Conservation (phyloP, 352 stramenopile genomes). For the Thraustotheca clavata region DNA sequence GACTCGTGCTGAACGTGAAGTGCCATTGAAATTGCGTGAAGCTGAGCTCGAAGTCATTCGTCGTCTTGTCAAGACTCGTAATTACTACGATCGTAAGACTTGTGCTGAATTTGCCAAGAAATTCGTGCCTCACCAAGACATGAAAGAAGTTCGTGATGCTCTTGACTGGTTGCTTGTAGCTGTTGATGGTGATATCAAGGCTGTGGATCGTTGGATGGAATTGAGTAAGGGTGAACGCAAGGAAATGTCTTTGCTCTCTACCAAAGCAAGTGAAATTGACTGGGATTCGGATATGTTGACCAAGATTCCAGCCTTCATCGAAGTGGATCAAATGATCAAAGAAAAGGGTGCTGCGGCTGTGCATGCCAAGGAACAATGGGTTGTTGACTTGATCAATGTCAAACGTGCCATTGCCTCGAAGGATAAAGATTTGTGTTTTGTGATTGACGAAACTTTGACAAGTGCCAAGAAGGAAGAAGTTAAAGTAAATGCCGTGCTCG, state of each 20-base stretch:
- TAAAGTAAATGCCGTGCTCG: constrained; percentile 49
- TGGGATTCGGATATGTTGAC: constrained; percentile 80
- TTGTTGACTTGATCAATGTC: constrained; percentile 76
- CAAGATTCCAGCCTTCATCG: constrained; percentile 76
- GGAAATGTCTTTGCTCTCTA: constrained; percentile 70
- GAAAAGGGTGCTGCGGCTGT: constrained; percentile 41
- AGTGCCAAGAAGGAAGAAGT: constrained; percentile 51
- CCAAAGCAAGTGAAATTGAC: constrained; percentile 79
- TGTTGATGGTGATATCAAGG: constrained; percentile 75
- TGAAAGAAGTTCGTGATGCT: constrained; percentile 79
- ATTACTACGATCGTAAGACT: constrained; percentile 83
- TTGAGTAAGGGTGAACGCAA: constrained; percentile 80
- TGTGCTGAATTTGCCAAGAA: constrained; percentile 74
- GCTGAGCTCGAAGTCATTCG: constrained; percentile 68
- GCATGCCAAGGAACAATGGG: constrained; percentile 80
- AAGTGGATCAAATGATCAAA: constrained; percentile 78
- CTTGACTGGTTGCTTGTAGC: constrained; percentile 76
- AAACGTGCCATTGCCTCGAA: constrained; percentile 84
- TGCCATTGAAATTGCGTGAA: constrained; percentile 52
- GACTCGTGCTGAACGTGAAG: constrained; percentile 62
- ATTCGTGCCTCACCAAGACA: constrained; percentile 61
- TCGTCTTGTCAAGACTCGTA: constrained; percentile 74
- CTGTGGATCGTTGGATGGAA: constrained; percentile 78
- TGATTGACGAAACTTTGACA: constrained; percentile 45
- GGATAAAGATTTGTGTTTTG: constrained; percentile 54